Percentiles rank a stretch among this genome's conserved stretches.
These are phyloP conservation scores for Rosa hybrid DNA, from an alignment of 331 rosid species.

Conservation along the genomic window DNA sequence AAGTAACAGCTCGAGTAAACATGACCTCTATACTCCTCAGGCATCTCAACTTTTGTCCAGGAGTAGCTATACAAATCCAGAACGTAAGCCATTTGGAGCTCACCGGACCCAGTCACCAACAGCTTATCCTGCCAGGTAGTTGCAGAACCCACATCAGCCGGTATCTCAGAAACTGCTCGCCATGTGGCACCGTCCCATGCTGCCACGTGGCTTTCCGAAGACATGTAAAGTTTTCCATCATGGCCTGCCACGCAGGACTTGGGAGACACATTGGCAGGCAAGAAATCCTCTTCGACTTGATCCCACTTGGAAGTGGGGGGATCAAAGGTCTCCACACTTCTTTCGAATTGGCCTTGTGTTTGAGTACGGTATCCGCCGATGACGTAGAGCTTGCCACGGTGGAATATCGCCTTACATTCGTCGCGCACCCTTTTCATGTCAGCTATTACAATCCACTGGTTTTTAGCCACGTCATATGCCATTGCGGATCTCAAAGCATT, in stretches of 20 bases:
- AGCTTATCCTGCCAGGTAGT: slow-evolving; percentile 16
- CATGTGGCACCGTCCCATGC: neutral
- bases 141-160: slow-evolving; percentile 1
- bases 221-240: slow-evolving; percentile 15
- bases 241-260: slow-evolving; percentile 16
- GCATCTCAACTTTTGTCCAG: slow-evolving; percentile 4
- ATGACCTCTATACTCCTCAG: slow-evolving; percentile 8
- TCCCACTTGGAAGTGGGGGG: slow-evolving; percentile 10
- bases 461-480: slow-evolving; percentile 12
- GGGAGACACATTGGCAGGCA: slow-evolving; percentile 16
- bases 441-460: slow-evolving; percentile 6
- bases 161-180: neutral
- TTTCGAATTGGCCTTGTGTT: slow-evolving; percentile 20
- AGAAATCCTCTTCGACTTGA: neutral
- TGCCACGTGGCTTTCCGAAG: neutral
- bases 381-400: slow-evolving; percentile 24
- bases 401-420: slow-evolving; percentile 19
- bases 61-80: neutral
- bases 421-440: slow-evolving; percentile 25
- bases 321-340: slow-evolving; percentile 13
- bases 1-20: slow-evolving; percentile 23
- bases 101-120: slow-evolving; percentile 23
- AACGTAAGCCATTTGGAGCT: slow-evolving; percentile 2
- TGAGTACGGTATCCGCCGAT: slow-evolving; percentile 18
- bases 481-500: slow-evolving; percentile 23